These are phyloP conservation scores for Pseudonectria buxi DNA, from an alignment of 2,329 filamentous ascomycete genomes.

Conservation along the genomic window DNA sequence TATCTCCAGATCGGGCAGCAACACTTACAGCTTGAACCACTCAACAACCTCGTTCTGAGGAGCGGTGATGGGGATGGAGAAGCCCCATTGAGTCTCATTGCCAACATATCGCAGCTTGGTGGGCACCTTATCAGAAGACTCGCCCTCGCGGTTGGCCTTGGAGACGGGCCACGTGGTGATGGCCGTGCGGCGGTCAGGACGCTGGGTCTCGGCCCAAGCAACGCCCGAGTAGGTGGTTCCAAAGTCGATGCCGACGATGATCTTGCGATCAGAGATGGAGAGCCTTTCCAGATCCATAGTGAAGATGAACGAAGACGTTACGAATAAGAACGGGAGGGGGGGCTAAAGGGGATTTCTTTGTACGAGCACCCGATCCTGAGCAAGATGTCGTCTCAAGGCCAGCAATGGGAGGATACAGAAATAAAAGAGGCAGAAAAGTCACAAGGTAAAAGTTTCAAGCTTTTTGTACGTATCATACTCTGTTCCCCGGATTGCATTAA, in stretches of 20 bases:
- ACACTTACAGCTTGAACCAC: constrained; percentile 43
- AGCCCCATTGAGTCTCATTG: constrained; percentile 38
- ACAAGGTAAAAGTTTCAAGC: too few relatives aligned
- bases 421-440: too few relatives aligned
- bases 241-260: constrained; percentile 46
- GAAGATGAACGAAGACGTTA: background rate
- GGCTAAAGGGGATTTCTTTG: background rate
- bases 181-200: constrained; percentile 28
- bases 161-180: constrained; percentile 38
- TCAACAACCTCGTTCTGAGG: constrained; percentile 33
- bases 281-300: constrained; percentile 32
- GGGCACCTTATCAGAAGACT: constrained; percentile 39
- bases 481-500: too few relatives aligned
- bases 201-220: constrained; percentile 39
- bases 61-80: constrained; percentile 33
- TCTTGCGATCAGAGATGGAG: constrained; percentile 29
- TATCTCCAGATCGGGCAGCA: background rate
- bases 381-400: too few relatives aligned
- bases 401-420: too few relatives aligned
- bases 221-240: constrained; percentile 48
- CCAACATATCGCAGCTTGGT: constrained; percentile 36
- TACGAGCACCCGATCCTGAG: too few relatives aligned
- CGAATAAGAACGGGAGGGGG: background rate
- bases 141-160: constrained; percentile 27
- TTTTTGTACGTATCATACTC: too few relatives aligned